Percentiles rank a stretch among this genome's conserved stretches.
Conservation (phyloP, 2,329 filamentous ascomycete genomes). For the Fusarium xylarioides region DNA sequence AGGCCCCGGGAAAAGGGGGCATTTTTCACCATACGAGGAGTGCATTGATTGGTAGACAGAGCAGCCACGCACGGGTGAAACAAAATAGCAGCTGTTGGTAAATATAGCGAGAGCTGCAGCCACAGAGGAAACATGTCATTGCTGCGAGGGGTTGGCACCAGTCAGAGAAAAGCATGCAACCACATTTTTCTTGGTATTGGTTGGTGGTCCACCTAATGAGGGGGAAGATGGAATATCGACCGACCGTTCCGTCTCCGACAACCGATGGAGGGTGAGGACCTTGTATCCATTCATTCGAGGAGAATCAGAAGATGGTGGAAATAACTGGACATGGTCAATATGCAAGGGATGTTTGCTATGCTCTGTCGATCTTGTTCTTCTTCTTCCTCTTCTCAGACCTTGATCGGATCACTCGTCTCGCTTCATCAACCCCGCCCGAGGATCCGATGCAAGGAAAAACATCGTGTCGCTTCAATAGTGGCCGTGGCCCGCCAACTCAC, state of each 20-base stretch:
- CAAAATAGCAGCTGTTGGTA: neutral
- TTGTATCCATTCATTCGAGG: too few species aligned
- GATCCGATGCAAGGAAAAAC: neutral
- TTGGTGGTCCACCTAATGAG: neutral
- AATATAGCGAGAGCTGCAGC: constrained; percentile 24
- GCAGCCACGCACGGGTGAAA: constrained; percentile 26
- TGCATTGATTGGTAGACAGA: constrained; percentile 24
- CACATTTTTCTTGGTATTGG: constrained; percentile 5
- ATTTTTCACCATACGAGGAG: constrained; percentile 17
- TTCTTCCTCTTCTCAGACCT: too few species aligned
- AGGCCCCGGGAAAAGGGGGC: neutral
- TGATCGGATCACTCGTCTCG: neutral
- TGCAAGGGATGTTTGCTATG: neutral
- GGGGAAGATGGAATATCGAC: neutral
- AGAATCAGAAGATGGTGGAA: neutral
- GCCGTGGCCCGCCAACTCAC: neutral
- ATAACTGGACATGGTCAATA: neutral
- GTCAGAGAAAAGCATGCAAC: constrained; percentile 15
- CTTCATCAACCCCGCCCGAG: constrained; percentile 5
- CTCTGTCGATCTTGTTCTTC: neutral
- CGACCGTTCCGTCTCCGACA: constrained; percentile 14
- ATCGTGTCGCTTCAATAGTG: constrained; percentile 21
- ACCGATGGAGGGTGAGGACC: constrained; percentile 5
- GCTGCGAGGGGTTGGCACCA: constrained; percentile 22
- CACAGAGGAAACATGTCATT: constrained; percentile 1